Evolutionary conservation across 2,329 filamentous ascomycete genomes (phyloP).

Genomic region (Curvularia verruculosa): DNA sequence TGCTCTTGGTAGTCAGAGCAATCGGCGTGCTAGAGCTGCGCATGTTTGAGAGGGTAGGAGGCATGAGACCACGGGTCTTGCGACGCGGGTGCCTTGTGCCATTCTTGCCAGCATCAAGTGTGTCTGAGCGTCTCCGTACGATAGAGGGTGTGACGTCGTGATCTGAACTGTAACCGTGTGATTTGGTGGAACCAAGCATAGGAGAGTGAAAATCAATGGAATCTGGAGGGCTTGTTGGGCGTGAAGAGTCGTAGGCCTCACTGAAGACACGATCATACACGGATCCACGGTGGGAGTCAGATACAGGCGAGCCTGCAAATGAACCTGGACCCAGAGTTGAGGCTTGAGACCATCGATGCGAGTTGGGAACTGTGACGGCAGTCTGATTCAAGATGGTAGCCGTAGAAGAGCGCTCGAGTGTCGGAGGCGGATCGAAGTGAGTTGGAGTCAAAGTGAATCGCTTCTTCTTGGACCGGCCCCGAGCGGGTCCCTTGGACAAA

Average conservation of each 20-base stretch:
- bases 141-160: slow-evolving; percentile 17
- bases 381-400: slow-evolving; percentile 68
- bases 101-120: slow-evolving; percentile 10
- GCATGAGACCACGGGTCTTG: slow-evolving; percentile 39
- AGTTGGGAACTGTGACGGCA: slow-evolving; percentile 63
- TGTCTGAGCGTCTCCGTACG: slow-evolving; percentile 8
- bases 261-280: slow-evolving; percentile 77
- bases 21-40: slow-evolving; percentile 44
- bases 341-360: slow-evolving; percentile 68
- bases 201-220: slow-evolving; percentile 68
- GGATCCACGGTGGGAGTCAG: slow-evolving; percentile 70
- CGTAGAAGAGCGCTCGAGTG: slow-evolving; percentile 54
- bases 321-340: slow-evolving; percentile 72
- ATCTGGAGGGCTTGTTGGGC: slow-evolving; percentile 76
- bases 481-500: slow-evolving; percentile 55
- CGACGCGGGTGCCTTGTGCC: slow-evolving; percentile 22
- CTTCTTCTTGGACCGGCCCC: slow-evolving; percentile 71
- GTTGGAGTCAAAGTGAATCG: slow-evolving; percentile 67
- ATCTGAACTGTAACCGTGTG: slow-evolving; percentile 30
- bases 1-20: slow-evolving; percentile 42
- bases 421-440: slow-evolving; percentile 52
- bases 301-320: slow-evolving; percentile 79
- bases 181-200: slow-evolving; percentile 58
- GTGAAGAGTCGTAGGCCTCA: slow-evolving; percentile 67
- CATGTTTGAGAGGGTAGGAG: slow-evolving; percentile 37